phyloP scores from a whole-genome alignment of 768 basidiomycete genomes.

The Phylloporus rhodoxanthus region DNA sequence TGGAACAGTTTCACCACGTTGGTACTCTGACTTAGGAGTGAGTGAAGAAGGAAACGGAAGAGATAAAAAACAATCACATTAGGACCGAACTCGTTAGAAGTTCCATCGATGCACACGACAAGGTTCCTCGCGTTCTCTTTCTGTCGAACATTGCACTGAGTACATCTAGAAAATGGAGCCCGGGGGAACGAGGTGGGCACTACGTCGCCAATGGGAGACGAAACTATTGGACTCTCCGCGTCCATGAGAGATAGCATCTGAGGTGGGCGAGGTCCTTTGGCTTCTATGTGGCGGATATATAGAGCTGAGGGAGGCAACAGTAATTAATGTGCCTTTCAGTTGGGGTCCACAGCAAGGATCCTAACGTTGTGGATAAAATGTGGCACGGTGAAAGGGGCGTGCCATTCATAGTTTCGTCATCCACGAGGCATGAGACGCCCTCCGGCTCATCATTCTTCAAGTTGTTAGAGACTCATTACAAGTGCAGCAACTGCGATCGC shows the following conservation, averaged over 20 bases:
- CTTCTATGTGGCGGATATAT: neutral
- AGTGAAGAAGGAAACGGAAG: neutral
- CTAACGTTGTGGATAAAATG: neutral
- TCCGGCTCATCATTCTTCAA: neutral
- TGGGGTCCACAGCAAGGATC: neutral
- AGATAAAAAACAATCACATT: constrained; percentile 6
- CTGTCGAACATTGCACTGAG: constrained; percentile 5
- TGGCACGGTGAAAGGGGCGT: neutral
- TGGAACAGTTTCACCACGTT: constrained; percentile 34
- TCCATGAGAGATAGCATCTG: neutral
- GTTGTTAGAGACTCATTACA: neutral
- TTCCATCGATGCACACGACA: constrained; percentile 22
- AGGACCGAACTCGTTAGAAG: constrained; percentile 20
- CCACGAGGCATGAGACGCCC: constrained; percentile 4
- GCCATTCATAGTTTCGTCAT: constrained; percentile 2
- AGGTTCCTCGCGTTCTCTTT: constrained; percentile 17
- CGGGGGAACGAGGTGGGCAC: neutral
- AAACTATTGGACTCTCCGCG: neutral
- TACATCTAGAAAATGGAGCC: constrained; percentile 3
- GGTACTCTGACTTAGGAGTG: constrained; percentile 27
- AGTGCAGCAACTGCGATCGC: neutral
- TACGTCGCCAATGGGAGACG: neutral
- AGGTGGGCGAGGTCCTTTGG: neutral
- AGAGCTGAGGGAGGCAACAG: neutral
- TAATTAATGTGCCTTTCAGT: neutral